Conservation (phyloP, 306 rosid genomes). For the Quercus alba region DNA sequence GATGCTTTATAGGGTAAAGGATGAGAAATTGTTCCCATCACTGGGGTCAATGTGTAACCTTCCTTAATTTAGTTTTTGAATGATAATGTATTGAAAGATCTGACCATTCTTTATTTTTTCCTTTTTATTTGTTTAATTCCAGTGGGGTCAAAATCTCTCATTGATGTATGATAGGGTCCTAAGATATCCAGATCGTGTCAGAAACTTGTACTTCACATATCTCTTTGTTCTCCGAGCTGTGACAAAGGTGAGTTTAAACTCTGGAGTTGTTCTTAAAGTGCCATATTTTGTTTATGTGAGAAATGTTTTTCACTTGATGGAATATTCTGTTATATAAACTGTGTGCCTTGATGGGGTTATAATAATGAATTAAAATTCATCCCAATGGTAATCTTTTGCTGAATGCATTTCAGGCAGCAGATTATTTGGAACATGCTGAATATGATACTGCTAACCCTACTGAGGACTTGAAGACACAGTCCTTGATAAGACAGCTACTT, state of each 20-base stretch:
- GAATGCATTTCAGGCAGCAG: slow-evolving; percentile 66
- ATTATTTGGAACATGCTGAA: slow-evolving; percentile 90
- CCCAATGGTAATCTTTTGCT: slow-evolving; percentile 19
- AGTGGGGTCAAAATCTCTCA: slow-evolving; percentile 90
- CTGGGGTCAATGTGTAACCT: neutral
- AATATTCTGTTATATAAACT: neutral
- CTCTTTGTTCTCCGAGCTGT: slow-evolving; percentile 97
- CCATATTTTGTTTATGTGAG: neutral
- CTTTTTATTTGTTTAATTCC: slow-evolving; percentile 23
- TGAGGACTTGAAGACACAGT: slow-evolving; percentile 82
- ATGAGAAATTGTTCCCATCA: neutral
- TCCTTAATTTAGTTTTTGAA: neutral
- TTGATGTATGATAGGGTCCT: slow-evolving; percentile 81
- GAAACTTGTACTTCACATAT: slow-evolving; percentile 87
- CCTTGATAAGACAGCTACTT: slow-evolving; percentile 76
- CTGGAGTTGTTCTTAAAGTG: neutral
- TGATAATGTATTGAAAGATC: slow-evolving; percentile 1
- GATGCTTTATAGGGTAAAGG: neutral
- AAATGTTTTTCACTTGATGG: neutral
- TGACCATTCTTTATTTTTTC: slow-evolving; percentile 17
- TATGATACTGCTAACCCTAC: slow-evolving; percentile 71
- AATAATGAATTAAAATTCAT: neutral
- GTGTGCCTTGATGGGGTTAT: neutral
- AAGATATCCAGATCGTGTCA: slow-evolving; percentile 82
- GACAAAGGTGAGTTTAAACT: slow-evolving; percentile 66